Evolutionary conservation across 1,284 basidiomycete species (phyloP), one percentile per base, ranked within the genome.

Genomic region (Butyriboletus appendiculatus): DNA sequence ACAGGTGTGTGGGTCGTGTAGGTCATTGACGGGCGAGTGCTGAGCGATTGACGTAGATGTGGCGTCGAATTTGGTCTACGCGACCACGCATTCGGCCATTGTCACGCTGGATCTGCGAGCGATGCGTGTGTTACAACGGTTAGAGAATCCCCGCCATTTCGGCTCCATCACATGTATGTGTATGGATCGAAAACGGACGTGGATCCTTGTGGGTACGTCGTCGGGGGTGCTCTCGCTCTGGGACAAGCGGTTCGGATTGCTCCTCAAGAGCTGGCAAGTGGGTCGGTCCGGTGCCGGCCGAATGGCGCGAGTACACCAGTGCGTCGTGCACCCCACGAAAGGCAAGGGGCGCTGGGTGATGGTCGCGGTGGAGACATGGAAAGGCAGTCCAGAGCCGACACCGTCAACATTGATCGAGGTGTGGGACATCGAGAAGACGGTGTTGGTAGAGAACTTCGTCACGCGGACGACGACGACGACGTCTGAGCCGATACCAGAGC

Each of bases 241-340:
- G 95, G 96, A 99, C 73, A 81, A 95, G 48, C 86, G 96, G 3
- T 98, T 98, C 61, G 93, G 94, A 0, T 75, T 98, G n/a, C 74
- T 91, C 7, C 76, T 98, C 62, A 89, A 90, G 67, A 90, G 85
- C 47, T 98, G 96, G 96, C 83, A 85, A 59, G 85, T 86, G 1
- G 86, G 85, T n/a, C 62, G 60, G 12, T 76, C 78, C 11, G 76
- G 85, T 1, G 76, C 80, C 12, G 81, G 83, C 1, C 72, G 74
- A 45, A 75, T 76, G 14, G 79, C 76, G 3, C 78, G 82, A 16
- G 81, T 94, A 24, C 80, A 90, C 56, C 84, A 91, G 62, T 86
- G 88, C 59, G 80, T 78, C 6, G 75, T 94, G 0, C 95, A 98
- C 66, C 95, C 95, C 0, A 84, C 87, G 1, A 92, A 88, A 62